Base-by-base conservation (phyloP, 805 yeast genomes). In the Saccharomycopsis olivae region DNA sequence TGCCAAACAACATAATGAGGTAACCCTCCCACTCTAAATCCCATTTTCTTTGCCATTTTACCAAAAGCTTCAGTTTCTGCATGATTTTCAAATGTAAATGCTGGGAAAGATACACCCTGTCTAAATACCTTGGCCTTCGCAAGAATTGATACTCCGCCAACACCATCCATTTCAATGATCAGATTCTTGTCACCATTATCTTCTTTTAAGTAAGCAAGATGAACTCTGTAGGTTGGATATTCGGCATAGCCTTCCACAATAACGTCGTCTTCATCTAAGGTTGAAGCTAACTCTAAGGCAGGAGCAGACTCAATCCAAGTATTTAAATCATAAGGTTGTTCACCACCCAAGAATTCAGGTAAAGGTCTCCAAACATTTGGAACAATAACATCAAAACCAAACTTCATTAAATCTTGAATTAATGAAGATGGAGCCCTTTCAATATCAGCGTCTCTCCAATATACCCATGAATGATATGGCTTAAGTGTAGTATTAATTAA, bases 341-440 rank as follows among this genome's bases (percentile, higher is more conserved):
- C 94, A 48, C 75, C 73, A 15, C 92, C 94, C 47, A 92, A 70
- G 61, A 88, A 92, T 34, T 78, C 80, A 2, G 98, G 98, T 46
- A 92, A 67, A 2, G 97, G 98, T 51, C 98, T 71, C 98, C 98
- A 92, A 25, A 92, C 96, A 54, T 92, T 86, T 21, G 86, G 94
- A 29, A 80, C 70, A 57, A 83, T 66, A 13, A 83, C 81, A 53
- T 83, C 94, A 53, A 68, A 78, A 48, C 72, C 70, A 47, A 65
- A 66, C 47, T 70, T 68, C 89, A 83, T 82, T 60, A 83, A 63
- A 52, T 71, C 78, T 57, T 83, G 77, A 46, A 83, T 72, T 36
- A 83, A 78, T 31, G 78, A 67, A 4, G 85, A 86, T 0, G 89
- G 88, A 49, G 83, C 75, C n/a, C 81, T 66, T 53, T 83, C 94